These are phyloP conservation scores for Physocladia obscura DNA, from an alignment of 192 early-diverging fungal genomes.

Conservation along the genomic window DNA sequence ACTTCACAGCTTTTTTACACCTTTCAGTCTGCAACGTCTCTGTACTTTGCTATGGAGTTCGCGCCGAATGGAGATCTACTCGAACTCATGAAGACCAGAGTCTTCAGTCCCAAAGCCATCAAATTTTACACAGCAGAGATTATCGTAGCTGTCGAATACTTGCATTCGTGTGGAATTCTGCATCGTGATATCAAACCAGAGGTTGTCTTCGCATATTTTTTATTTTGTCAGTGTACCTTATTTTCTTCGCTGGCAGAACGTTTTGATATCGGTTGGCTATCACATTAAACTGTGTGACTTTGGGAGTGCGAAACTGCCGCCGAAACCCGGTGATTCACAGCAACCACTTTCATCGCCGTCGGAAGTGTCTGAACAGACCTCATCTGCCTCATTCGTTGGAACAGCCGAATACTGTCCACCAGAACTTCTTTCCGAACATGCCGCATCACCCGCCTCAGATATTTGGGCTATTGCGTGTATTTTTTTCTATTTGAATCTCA, in stretches of 20 bases:
- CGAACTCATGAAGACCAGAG: constrained; percentile 59
- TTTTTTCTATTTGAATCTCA: constrained; percentile 85
- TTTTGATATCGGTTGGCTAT: background rate
- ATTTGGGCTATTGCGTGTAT: constrained; percentile 80
- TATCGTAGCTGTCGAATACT: constrained; percentile 79
- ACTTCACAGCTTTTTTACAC: constrained; percentile 84
- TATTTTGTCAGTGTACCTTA: too few species aligned
- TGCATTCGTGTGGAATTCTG: constrained; percentile 81
- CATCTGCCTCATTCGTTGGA: constrained; percentile 88
- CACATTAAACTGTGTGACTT: constrained; percentile 65
- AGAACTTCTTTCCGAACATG: constrained; percentile 87
- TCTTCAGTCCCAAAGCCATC: constrained; percentile 70
- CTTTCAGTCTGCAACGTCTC: constrained; percentile 84
- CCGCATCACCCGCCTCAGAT: constrained; percentile 53
- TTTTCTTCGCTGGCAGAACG: too few species aligned
- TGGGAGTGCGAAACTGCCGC: constrained; percentile 86
- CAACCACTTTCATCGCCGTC: background rate
- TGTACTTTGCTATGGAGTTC: constrained; percentile 92
- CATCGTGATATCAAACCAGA: constrained; percentile 98
- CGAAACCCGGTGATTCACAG: background rate
- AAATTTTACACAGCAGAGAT: constrained; percentile 89
- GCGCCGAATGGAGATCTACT: constrained; percentile 90
- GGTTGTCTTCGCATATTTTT: too few species aligned
- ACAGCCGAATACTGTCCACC: constrained; percentile 99
- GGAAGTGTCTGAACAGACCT: constrained; percentile 44